Percentiles rank a stretch among this genome's conserved stretches.
Evolutionary conservation across 2,329 filamentous ascomycete genomes (phyloP).

Genomic region (Mariannaea elegans): DNA sequence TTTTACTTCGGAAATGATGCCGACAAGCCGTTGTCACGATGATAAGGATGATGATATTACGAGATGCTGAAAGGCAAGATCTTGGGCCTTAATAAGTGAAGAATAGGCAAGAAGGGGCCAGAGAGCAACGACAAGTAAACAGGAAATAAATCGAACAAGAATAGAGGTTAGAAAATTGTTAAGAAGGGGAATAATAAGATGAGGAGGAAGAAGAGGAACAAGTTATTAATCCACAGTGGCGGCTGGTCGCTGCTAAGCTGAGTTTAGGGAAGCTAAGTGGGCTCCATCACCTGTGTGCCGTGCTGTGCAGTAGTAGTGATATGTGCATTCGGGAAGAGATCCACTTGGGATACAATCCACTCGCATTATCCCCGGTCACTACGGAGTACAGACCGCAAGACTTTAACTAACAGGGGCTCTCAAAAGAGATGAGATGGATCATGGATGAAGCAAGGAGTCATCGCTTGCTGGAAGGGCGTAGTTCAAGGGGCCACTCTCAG

Average conservation of each 20-base stretch:
- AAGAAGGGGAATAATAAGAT: constrained; percentile 1
- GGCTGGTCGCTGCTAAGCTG: constrained; percentile 12
- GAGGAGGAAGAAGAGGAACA: constrained; percentile 1
- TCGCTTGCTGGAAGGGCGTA: no score
- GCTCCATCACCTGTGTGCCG: neutral
- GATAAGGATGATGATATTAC: neutral
- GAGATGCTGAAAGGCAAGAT: neutral
- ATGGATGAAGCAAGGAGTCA: neutral
- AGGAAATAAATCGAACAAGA: no score
- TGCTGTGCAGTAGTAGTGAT: constrained; percentile 8
- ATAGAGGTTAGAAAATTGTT: no score
- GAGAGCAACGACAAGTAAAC: no score
- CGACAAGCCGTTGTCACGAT: constrained; percentile 3
- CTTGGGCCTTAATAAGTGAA: neutral
- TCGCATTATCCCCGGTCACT: no score
- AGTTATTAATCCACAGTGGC: constrained; percentile 22
- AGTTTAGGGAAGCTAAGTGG: neutral
- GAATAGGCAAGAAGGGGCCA: neutral
- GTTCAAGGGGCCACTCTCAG: no score
- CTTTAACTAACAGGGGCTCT: no score
- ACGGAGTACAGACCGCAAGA: no score
- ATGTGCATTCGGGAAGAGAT: no score
- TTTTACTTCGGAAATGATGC: constrained; percentile 2
- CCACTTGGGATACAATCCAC: no score
- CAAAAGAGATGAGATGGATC: neutral